Evolutionary conservation across 139 green algal genomes (phyloP).

Genomic region (Trebouxia sp.): DNA sequence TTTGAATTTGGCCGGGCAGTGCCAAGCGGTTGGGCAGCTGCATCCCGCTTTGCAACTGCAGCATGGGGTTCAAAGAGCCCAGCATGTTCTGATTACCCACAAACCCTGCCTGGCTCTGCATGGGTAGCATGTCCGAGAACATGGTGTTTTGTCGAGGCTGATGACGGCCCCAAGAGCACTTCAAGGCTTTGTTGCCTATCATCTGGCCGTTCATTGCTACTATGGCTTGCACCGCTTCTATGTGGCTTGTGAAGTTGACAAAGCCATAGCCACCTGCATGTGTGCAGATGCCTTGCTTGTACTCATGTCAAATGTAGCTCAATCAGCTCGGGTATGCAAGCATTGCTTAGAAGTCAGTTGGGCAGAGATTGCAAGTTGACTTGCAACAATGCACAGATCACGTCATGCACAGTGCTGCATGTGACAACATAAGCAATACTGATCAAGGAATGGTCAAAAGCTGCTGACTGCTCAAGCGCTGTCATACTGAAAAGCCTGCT

Average conservation of each 20-base stretch:
- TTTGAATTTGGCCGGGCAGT: background rate
- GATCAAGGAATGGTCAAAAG: background rate
- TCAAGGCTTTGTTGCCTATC: conserved; percentile 51
- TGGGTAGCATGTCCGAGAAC: background rate
- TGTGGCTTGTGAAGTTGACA: conserved; percentile 58
- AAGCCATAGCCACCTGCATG: conserved; percentile 69
- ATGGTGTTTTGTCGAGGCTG: conserved; percentile 1
- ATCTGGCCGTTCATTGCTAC: conserved; percentile 51
- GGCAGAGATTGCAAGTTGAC: background rate
- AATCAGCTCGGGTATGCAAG: background rate
- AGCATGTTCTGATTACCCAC: background rate
- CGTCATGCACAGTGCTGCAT: background rate
- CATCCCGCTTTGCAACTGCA: background rate
- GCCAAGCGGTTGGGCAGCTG: background rate
- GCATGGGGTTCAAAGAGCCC: background rate
- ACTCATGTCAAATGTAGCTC: background rate
- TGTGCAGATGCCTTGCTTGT: background rate
- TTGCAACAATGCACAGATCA: background rate
- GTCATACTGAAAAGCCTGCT: too few relatives aligned
- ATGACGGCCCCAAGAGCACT: conserved; percentile 62
- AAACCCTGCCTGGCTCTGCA: background rate
- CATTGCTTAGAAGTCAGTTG: background rate
- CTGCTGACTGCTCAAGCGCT: too few relatives aligned
- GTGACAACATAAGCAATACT: background rate
- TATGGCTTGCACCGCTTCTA: conserved; percentile 66